Evolutionary conservation across 345 rosid genomes (phyloP), one percentile per base, ranked within the genome.

Genomic region (Zanthoxylum bungeanum): DNA sequence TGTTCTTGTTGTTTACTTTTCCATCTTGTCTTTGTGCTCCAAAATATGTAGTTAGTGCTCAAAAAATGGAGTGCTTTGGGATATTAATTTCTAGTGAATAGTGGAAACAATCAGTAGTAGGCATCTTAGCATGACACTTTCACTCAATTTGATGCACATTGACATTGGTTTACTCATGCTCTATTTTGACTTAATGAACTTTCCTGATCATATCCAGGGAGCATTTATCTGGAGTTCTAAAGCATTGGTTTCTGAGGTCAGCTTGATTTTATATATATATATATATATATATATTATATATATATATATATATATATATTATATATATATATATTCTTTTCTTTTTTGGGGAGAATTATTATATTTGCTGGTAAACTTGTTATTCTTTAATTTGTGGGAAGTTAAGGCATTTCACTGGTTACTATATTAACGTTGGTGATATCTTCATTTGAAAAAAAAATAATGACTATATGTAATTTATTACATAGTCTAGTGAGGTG

Each of bases 151-250:
- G 31, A 31, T 47, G 44, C 62, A 8, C 42, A 62, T 75, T 55
- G 21, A 21, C 28, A 33, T 22, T 42, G 63, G 52, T 49, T 68
- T 56, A 17, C 31, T 59, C 34, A n/a, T 63, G 58, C 25, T 69
- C 47, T 55, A 31, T 5, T 72, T 51, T 76, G 9, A 19, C 64
- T 66, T 76, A 33, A 75, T 55, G 37, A 42, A 51, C 37, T 61
- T 79, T 25, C 31, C 66, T 70, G 72, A 24, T 67, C 69, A 30
- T 77, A 69, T 69, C 19, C 74, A 94, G 98, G 98, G 98, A 77
- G 97, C 98, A 76, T 94, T 82, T 81, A 59, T 94, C 28, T 94
- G 98, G 98, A 94, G 97, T 79, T 80, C 81, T 81, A 94, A 89
- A 85, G 96, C 96, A 49, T 70, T 94, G 73, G 88, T 90, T 71